Conservation (phyloP, 768 basidiomycete genomes). For the Lactarius psammicola region DNA sequence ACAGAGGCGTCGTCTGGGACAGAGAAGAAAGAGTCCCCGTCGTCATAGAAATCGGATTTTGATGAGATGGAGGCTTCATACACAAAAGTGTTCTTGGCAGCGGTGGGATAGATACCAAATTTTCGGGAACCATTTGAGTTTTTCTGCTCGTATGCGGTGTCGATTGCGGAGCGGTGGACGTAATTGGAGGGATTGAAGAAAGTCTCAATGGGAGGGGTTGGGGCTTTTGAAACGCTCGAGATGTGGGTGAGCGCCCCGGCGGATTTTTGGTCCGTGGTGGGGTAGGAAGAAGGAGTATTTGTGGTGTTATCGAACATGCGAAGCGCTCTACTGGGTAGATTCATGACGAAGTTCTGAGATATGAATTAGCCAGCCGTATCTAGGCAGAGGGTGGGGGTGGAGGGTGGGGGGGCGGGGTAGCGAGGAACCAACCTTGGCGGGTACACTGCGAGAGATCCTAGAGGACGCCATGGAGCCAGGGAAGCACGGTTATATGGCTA, state of each 20-base stretch:
- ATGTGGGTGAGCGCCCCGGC: conserved; percentile 15
- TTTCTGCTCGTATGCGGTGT: conserved; percentile 27
- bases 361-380: conserved; percentile 11
- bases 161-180: conserved; percentile 21
- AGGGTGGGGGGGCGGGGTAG: neutral
- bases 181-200: conserved; percentile 24
- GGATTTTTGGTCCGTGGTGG: conserved; percentile 14
- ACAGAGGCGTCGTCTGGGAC: conserved; percentile 25
- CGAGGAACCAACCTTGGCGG: conserved; percentile 23
- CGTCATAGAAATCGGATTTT: conserved; percentile 27
- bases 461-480: conserved; percentile 22
- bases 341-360: conserved; percentile 26
- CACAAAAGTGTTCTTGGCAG: conserved; percentile 24
- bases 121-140: conserved; percentile 16
- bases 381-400: conserved; percentile 1
- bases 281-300: conserved; percentile 14
- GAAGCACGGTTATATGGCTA: conserved; percentile 5
- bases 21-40: conserved; percentile 28
- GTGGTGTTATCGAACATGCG: conserved; percentile 25
- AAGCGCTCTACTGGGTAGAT: conserved; percentile 21
- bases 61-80: conserved; percentile 29
- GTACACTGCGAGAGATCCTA: conserved; percentile 25
- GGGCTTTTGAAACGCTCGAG: conserved; percentile 15
- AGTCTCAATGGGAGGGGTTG: conserved; percentile 15
- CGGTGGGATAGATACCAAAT: conserved; percentile 28